Evolutionary conservation across 177 flowering plant species (phyloP), one percentile per base, ranked within the genome.

Genomic region (Telopea speciosissima): DNA sequence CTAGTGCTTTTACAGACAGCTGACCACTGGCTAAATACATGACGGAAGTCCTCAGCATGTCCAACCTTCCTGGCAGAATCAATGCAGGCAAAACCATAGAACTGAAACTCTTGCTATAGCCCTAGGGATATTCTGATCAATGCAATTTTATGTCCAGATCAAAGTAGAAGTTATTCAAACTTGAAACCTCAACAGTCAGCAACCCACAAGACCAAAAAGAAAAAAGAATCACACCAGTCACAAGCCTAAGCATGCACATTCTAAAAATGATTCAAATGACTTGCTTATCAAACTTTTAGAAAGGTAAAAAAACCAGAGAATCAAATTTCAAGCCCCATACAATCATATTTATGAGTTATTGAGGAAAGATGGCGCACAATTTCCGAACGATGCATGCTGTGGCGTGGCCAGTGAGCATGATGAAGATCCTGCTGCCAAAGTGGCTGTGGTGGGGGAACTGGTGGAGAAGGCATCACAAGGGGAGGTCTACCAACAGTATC

Each of bases 371-470:
- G 66, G 61, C 88, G 82, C 71, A 93, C 98, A 44, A 93, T 85
- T 77, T 93, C 98, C 56, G 97, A 81, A 49, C 96, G 94, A 70
- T 86, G 93, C 81, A 87, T 75, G 80, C 81, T 83, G 72, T 87
- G 96, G 31, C 97, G 90, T 68, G 91, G 68, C 98, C 97, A 93
- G 66, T 77, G 85, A 69, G 90, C 75, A 67, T 86, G 90, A 79
- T 89, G 92, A 68, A 90, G 79, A 65, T 79, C 89, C 67, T 88
- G 97, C 65, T 90, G 95, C 98, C 98, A 93, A 61, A 89, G 76
- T 61, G 98, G 98, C 70, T 83, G 99, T 14, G 96, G 97, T 61
- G 99, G 98, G 63, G 99, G 99, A 44, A 84, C 88, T 23, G 99
- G 98, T 63, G 99, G 97, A 45, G 89, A 73, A 36, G 88, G 84